Evolutionary conservation across 192 early-diverging fungal species (phyloP), one percentile per base, ranked within the genome.

Genomic region (Dimargaris cristalligena): DNA sequence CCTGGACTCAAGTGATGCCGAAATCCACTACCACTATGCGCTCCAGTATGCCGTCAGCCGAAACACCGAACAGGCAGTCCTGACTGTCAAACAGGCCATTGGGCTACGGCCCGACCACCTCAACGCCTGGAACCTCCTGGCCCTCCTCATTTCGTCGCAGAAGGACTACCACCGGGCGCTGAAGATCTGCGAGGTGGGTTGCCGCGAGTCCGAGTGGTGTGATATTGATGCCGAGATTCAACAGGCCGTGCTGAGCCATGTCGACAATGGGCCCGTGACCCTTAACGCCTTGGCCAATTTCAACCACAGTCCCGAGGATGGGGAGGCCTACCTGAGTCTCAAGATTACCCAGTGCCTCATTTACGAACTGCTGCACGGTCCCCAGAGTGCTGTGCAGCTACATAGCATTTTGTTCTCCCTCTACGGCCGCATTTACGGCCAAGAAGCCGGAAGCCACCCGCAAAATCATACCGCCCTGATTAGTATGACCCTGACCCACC

Each of bases 51-150:
- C 85, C 4, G 66, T 80, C 26, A 83, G 78, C 60, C 76, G 83
- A 20, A 76, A 86, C 33, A 72, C 83, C 26, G 32, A 67, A 6
- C 70, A 74, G 33, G 85, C 87, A 4, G 75, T 78, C 10, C 47
- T 56, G 18, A 59, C 72, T 16, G 69, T 79, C 2, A 80, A 74
- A 56, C 71, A 76, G 34, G 78, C 79, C 3, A 59, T 85, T 25
- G 64, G 62, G 31, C 56, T 82, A 41, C 71, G 81, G 30, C 55
- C 78, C 0, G 60, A 63, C 8, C 74, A 84, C 44, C 69, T 84
- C 34, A 75, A 80, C 32, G 82, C 85, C 11, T 89, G 85, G 85
- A 82, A 89, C 60, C 66, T 89, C n/a, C 59, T 89, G 30, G 82
- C 68, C 6, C 70, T 87, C 52, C 64, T 83, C 16, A 69, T 79